Evolutionary conservation across 2,329 filamentous ascomycete genomes (phyloP), one percentile per base, ranked within the genome.

Genomic region (Trichoderma atrobrunneum): DNA sequence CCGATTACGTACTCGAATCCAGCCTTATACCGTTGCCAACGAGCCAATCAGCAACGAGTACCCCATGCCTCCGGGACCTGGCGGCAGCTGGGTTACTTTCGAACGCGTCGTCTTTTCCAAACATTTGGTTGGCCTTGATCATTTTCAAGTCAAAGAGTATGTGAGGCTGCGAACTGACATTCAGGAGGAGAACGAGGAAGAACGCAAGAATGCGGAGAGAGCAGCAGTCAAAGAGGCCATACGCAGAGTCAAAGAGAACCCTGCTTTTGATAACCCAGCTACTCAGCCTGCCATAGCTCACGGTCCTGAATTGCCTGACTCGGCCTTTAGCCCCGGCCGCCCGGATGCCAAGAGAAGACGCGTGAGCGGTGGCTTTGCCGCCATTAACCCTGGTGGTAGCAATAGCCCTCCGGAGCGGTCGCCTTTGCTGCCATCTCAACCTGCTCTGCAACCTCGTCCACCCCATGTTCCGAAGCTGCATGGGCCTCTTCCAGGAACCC

Each of bases 1-100:
- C 69, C 84, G 89, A 1, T 83, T 91, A 2, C 87, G 89, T 30
- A 90, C 88, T 2, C 85, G 88, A 7, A 86, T 90, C 48, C 86
- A 89, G 75, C 81, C 82, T 0, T 80, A 82, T 63, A 88, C 85
- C 59, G 84, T 85, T 26, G 77, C 80, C 3, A 87, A 87, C 14
- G 83, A 86, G 12, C 76, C 81, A 3, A 81, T 90, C 32, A 81
- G 84, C 7, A 78, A 82, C 54, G 81, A 83, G 32, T 84, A 84
- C 77, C 81, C 87, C 36, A 76, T 89, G 5, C 88, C 88, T 1
- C 85, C 87, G 3, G 89, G 88, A 0, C 87, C 88, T 1, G 88
- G 88, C 26, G 88, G 87, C 68, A 90, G 88, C 77, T 91, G 88
- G 89, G 88, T 90, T 28, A 90, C 88, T 0, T 90, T 90, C 75